Evolutionary conservation across 106 monocot species (phyloP).

Genomic region (Dendrobium chrysotoxum): DNA sequence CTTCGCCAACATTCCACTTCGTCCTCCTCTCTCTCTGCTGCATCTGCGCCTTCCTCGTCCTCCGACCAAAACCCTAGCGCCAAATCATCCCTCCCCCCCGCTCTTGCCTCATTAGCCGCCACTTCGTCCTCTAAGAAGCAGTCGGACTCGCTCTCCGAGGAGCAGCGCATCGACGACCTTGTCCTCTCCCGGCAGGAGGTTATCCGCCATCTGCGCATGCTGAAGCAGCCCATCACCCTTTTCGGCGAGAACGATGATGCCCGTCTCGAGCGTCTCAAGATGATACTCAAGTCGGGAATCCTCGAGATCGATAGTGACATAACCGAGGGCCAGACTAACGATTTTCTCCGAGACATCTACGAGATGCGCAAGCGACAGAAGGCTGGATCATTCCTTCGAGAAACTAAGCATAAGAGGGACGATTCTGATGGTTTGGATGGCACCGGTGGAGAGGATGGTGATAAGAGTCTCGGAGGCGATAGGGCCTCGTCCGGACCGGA

Average conservation of each 20-base stretch:
- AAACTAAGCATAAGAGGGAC: slow-evolving; percentile 40
- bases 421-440: slow-evolving; percentile 27
- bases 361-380: slow-evolving; percentile 92
- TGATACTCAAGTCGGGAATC: slow-evolving; percentile 71
- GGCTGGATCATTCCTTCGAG: slow-evolving; percentile 27
- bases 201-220: slow-evolving; percentile 75
- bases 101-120: slow-evolving; percentile 20
- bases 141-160: slow-evolving; percentile 39
- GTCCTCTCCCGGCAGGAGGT: slow-evolving; percentile 84
- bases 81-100: slow-evolving; percentile 20
- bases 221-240: slow-evolving; percentile 89
- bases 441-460: slow-evolving; percentile 41
- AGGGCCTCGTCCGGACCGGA: slow-evolving; percentile 52
- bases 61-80: slow-evolving; percentile 23
- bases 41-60: slow-evolving; percentile 16
- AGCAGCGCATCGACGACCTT: slow-evolving; percentile 75
- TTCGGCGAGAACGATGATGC: slow-evolving; percentile 93
- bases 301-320: slow-evolving; percentile 90
- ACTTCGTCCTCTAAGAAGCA: slow-evolving; percentile 24
- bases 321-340: slow-evolving; percentile 92
- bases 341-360: slow-evolving; percentile 89
- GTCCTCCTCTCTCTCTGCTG: slow-evolving; percentile 14
- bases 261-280: slow-evolving; percentile 75
- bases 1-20: not conserved
- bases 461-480: slow-evolving; percentile 38